Evolutionary conservation across 2,329 filamentous ascomycete genomes (phyloP), one percentile per base, ranked within the genome.

Genomic region (Leptosphaerulina australis): DNA sequence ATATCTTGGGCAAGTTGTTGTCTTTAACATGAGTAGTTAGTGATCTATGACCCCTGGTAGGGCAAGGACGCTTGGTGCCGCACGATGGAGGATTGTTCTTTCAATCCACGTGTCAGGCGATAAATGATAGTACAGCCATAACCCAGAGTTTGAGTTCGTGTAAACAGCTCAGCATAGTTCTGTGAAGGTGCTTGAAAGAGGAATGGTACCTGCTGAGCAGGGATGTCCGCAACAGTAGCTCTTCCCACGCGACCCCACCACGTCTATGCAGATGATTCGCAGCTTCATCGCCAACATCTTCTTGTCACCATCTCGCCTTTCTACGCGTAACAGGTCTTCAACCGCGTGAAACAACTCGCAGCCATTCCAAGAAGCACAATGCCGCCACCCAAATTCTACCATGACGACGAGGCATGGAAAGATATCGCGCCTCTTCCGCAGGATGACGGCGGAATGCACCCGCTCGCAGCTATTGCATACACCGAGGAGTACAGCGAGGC

Each of bases 401-500:
- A 82, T 41, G 78, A 81, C 54, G 86, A 92, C 71, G 86, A 90
- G 1, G 81, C 80, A 55, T 97, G 91, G 93, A 85, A 90, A 60
- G 91, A 95, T 75, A 81, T 97, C 41, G 79, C 84, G 43, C 92
- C 92, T 15, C 88, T 97, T 47, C 86, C 89, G 3, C 86, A 94
- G 64, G 83, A 91, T 67, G 92, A 97, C 75, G 89, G 91, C 52
- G 88, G 80, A 24, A 69, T 74, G 51, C 75, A 87, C 61, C 91
- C 93, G 21, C 83, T 99, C 50, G 93, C 93, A n/a, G 85, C 87
- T 51, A 99, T 99, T 73, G 87, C 92, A 50, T 99, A 99, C 74
- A 84, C 88, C 2, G 86, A 90, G 24, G 88, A 94, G 58, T 99
- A 99, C 73, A 84, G 87, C 56, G 92, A 97, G 77, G 92, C 90